These are phyloP conservation scores for Metschnikowia similis DNA, from an alignment of 805 yeast species.

Conservation along the genomic window DNA sequence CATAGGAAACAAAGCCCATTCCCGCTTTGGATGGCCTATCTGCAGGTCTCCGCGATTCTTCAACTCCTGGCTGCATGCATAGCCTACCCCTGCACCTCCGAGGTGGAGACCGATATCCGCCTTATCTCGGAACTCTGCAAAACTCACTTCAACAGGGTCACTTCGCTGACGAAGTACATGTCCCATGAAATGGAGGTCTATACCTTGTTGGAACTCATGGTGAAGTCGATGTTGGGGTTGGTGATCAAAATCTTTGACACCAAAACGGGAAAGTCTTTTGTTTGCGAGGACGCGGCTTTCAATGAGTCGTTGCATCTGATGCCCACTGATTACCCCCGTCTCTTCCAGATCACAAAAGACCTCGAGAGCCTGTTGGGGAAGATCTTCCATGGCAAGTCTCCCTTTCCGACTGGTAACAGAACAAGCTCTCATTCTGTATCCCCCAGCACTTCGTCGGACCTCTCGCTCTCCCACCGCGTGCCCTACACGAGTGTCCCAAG, in stretches of 20 bases:
- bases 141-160: slow-evolving; percentile 8
- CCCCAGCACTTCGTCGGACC: not conserved
- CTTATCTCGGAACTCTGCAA: slow-evolving; percentile 21
- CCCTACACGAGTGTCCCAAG: not conserved
- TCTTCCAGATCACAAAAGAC: slow-evolving; percentile 4
- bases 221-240: slow-evolving; percentile 19
- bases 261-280: slow-evolving; percentile 14
- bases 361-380: slow-evolving; percentile 1
- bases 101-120: slow-evolving; percentile 24
- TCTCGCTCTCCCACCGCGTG: not conserved
- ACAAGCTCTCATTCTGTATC: not conserved
- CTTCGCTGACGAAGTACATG: slow-evolving; percentile 2
- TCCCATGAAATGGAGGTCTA: slow-evolving; percentile 7
- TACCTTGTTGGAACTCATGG: slow-evolving; percentile 16
- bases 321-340: slow-evolving; percentile 17
- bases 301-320: slow-evolving; percentile 13
- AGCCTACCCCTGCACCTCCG: slow-evolving; percentile 27
- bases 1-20: slow-evolving; percentile 18
- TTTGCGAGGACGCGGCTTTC: slow-evolving; percentile 14
- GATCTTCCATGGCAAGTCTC: slow-evolving; percentile 7
- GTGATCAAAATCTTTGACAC: slow-evolving; percentile 21
- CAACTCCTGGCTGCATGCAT: slow-evolving; percentile 27
- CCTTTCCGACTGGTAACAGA: slow-evolving; percentile 4
- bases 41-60: slow-evolving; percentile 31
- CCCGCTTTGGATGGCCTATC: slow-evolving; percentile 30